Base-by-base conservation (phyloP, 495 filamentous ascomycete species). In the Hypoxylon rickii region DNA sequence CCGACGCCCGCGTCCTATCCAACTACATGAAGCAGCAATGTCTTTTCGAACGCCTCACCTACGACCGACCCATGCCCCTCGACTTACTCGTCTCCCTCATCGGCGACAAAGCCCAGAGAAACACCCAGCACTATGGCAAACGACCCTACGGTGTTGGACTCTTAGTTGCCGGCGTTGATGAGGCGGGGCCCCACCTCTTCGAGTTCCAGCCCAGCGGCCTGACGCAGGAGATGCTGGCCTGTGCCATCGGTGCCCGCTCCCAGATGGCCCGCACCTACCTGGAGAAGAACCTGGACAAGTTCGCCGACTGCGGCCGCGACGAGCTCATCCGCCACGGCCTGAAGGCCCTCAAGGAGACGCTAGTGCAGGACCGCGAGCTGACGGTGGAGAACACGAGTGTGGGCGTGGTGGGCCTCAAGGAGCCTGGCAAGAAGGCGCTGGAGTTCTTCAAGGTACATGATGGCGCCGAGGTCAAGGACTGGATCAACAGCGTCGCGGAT, bases 1-100 rank as follows among this genome's bases (percentile, higher is more conserved):
- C 94, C 58, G 94, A 98, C 77, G 95, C 94, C 71, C 92, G 94
- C 63, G 94, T 98, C 67, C 92, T 98, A 65, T 96, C 92, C 79
- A 97, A 97, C 84, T 97, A 96, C 82, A 97, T 98, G 94, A 97
- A 97, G 79, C 90, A 96, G 76, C 94, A 97, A 76, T 95, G 89
- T 44, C 90, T 98, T 64, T 88, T 90, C 69, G 91, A 90, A 51
- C 90, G 90, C 67, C 88, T 98, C 67, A 95, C 92, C 50, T 97
- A 96, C 82, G 92, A 87, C 75, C 93, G 94, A 42, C 84, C 91
- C 50, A 92, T 98, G 64, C 89, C 89, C 12, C 77, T 97, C 69
- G 84, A 90, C 69, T 87, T 88, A 22, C 89, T 97, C 61, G 91
- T 96, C 44, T 78, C 82, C 17, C 86, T 91, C 71, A 97, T 98